Evolutionary conservation across 2,329 filamentous ascomycete species (phyloP).

Genomic region (Fusarium xylarioides): DNA sequence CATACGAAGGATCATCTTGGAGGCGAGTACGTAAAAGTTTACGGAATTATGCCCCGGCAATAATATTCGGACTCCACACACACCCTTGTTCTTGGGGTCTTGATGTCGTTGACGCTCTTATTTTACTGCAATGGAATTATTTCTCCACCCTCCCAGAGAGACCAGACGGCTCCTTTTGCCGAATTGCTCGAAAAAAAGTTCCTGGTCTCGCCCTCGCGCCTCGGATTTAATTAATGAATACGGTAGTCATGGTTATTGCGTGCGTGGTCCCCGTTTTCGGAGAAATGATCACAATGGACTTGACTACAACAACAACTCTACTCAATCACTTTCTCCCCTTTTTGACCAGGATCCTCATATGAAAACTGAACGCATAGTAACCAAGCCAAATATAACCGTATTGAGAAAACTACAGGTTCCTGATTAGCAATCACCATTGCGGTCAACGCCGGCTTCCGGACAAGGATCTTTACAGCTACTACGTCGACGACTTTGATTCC

Average conservation of each 20-base stretch:
- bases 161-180: conserved; percentile 23
- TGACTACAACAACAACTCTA: neutral
- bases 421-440: conserved; percentile 33
- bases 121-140: conserved; percentile 9
- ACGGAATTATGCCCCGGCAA: conserved; percentile 39
- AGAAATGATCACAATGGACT: neutral
- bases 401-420: neutral
- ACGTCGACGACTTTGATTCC: conserved; percentile 19
- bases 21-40: conserved; percentile 12
- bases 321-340: neutral
- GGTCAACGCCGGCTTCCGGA: conserved; percentile 32
- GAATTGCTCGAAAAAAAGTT: conserved; percentile 8
- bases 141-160: conserved; percentile 29
- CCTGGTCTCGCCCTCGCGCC: conserved; percentile 16
- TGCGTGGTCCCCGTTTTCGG: conserved; percentile 23
- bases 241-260: conserved; percentile 20
- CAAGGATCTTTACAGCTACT: conserved; percentile 13
- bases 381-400: neutral
- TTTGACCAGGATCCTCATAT: neutral
- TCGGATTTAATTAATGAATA: conserved; percentile 9
- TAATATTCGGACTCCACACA: conserved; percentile 35
- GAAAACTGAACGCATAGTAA: neutral
- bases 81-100: neutral
- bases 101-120: conserved; percentile 30
- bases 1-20: neutral